phyloP scores from a whole-genome alignment of 176 grass and related monocot species.

The Secale cereale region DNA sequence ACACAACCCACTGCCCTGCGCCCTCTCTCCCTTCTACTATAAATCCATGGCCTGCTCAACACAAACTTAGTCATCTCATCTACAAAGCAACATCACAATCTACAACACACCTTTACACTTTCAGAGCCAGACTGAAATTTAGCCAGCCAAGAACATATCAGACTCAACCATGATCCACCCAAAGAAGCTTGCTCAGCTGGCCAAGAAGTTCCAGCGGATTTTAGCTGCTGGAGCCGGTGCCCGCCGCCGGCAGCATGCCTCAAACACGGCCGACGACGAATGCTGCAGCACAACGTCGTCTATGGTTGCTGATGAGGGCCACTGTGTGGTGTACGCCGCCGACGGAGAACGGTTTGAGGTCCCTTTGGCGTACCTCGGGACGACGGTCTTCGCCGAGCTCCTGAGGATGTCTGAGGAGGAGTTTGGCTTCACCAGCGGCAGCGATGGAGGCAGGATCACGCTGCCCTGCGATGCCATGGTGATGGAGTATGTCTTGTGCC shows the following conservation, averaged over 20 bases:
- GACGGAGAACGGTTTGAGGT: no score
- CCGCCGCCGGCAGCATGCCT: background rate
- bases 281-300: no score
- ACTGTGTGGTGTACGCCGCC: no score
- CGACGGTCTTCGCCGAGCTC: no score
- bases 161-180: constrained; percentile 21
- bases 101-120: background rate
- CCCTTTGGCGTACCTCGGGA: no score
- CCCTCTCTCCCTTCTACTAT: background rate
- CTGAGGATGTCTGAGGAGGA: no score
- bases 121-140: background rate
- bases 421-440: no score
- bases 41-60: constrained; percentile 10
- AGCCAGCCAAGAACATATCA: background rate
- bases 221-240: background rate
- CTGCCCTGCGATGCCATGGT: no score
- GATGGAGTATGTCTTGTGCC: no score
- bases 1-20: background rate
- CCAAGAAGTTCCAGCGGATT: constrained; percentile 41
- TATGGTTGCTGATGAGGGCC: no score
- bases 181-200: constrained; percentile 37
- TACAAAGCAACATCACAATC: background rate
- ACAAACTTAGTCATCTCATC: background rate
- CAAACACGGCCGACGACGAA: background rate
- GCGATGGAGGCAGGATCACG: no score